Conservation (phyloP, 805 yeast species). For the Suhomyces xylopsoci region DNA sequence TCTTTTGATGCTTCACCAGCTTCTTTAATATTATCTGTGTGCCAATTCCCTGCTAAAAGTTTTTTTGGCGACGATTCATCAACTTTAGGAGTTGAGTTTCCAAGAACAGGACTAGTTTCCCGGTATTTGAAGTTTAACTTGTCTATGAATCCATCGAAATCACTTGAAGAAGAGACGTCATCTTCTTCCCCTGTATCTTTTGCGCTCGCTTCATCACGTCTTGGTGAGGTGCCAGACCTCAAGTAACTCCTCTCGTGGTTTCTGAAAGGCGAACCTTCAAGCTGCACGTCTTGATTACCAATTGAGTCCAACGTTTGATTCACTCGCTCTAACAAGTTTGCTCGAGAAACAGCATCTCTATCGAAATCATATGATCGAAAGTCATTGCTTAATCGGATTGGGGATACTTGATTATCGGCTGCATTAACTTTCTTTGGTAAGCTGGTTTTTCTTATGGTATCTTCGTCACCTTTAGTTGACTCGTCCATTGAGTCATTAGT, state of each 20-base stretch:
- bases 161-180: slow-evolving; percentile 7
- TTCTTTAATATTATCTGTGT: not conserved
- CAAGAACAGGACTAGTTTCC: slow-evolving; percentile 9
- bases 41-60: not conserved
- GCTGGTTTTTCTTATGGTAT: not conserved
- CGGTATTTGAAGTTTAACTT: slow-evolving; percentile 8
- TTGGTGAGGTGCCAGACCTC: slow-evolving; percentile 10
- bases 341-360: slow-evolving; percentile 11
- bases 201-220: slow-evolving; percentile 5
- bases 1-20: not conserved
- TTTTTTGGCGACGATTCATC: not conserved
- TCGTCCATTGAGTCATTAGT: not conserved
- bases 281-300: slow-evolving; percentile 1
- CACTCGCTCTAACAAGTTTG: slow-evolving; percentile 11
- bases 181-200: not conserved
- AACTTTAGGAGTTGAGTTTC: slow-evolving; percentile 8
- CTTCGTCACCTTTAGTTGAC: not conserved
- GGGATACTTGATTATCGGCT: not conserved
- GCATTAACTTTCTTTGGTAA: not conserved
- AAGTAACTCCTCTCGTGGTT: slow-evolving; percentile 6
- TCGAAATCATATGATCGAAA: not conserved
- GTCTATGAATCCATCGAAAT: slow-evolving; percentile 7
- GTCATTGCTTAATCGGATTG: not conserved
- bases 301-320: slow-evolving; percentile 12
- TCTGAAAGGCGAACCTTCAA: not conserved